Evolutionary conservation across 805 yeast genomes (phyloP).

Genomic region (Clavispora vitiphila): DNA sequence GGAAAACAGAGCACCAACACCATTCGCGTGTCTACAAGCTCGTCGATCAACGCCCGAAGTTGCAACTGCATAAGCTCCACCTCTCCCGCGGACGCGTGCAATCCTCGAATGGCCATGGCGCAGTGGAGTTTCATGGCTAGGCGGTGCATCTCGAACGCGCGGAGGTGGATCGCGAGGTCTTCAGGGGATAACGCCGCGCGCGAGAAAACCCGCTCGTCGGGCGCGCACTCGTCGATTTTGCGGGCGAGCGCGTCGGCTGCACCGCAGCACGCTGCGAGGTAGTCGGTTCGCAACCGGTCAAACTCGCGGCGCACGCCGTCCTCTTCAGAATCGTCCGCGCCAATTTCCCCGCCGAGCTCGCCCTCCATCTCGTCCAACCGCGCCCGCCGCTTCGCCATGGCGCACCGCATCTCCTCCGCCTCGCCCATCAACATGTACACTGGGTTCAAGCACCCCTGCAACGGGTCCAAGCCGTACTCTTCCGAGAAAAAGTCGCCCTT

Average conservation of each 20-base stretch:
- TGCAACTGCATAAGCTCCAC: slow-evolving; percentile 25
- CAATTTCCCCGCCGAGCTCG: neutral
- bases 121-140: slow-evolving; percentile 19
- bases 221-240: slow-evolving; percentile 17
- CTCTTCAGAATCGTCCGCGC: too few species aligned
- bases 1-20: slow-evolving; percentile 20
- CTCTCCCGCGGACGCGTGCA: slow-evolving; percentile 21
- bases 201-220: slow-evolving; percentile 10
- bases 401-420: neutral
- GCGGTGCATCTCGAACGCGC: slow-evolving; percentile 31
- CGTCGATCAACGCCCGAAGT: slow-evolving; percentile 22
- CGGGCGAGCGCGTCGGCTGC: slow-evolving; percentile 5
- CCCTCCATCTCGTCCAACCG: neutral
- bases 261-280: neutral
- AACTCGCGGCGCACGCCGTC: neutral
- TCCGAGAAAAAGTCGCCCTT: slow-evolving; percentile 2
- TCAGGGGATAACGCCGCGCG: slow-evolving; percentile 11
- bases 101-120: slow-evolving; percentile 20
- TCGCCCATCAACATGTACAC: slow-evolving; percentile 38
- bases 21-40: slow-evolving; percentile 25
- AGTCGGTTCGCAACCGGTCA: neutral
- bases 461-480: slow-evolving; percentile 39
- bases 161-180: slow-evolving; percentile 27
- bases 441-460: slow-evolving; percentile 39
- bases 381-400: neutral